These are phyloP conservation scores for Ophiostoma tasmaniense DNA, from an alignment of 2,329 filamentous ascomycete species.

Conservation along the genomic window DNA sequence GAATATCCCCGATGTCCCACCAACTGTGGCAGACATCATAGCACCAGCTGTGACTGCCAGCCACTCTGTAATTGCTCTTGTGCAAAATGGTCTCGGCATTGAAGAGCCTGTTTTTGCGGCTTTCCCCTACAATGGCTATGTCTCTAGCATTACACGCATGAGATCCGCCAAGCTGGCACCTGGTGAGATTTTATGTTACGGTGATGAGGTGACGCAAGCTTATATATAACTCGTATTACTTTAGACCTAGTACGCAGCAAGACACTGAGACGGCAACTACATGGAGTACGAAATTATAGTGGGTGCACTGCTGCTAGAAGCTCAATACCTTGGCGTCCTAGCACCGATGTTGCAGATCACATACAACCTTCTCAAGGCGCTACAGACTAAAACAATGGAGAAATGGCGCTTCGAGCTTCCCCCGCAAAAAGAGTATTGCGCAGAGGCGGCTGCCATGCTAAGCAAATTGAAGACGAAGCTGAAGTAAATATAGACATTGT, in stretches of 20 bases:
- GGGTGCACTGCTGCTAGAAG: not conserved
- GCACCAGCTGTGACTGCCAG: not conserved
- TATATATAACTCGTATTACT: not conserved
- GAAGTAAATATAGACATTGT: not conserved
- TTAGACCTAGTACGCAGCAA: not conserved
- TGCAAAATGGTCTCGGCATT: not conserved
- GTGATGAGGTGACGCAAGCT: not conserved
- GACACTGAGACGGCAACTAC: not conserved
- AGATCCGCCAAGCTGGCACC: not conserved
- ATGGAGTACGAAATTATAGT: not conserved
- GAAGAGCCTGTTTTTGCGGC: not conserved
- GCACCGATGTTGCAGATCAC: not conserved
- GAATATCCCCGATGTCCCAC: not conserved
- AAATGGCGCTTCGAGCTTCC: too few species aligned
- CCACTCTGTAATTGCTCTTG: not conserved
- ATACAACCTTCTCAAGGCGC: too few species aligned
- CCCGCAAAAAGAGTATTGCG: not conserved
- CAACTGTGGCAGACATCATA: not conserved
- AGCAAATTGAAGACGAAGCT: not conserved
- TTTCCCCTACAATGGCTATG: not conserved
- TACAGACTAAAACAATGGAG: too few species aligned
- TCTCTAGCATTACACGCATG: not conserved
- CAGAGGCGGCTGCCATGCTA: not conserved
- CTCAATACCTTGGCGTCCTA: not conserved
- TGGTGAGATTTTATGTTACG: not conserved